Base-by-base conservation (phyloP, 2,329 filamentous ascomycete genomes). In the Escovopsis sp. region DNA sequence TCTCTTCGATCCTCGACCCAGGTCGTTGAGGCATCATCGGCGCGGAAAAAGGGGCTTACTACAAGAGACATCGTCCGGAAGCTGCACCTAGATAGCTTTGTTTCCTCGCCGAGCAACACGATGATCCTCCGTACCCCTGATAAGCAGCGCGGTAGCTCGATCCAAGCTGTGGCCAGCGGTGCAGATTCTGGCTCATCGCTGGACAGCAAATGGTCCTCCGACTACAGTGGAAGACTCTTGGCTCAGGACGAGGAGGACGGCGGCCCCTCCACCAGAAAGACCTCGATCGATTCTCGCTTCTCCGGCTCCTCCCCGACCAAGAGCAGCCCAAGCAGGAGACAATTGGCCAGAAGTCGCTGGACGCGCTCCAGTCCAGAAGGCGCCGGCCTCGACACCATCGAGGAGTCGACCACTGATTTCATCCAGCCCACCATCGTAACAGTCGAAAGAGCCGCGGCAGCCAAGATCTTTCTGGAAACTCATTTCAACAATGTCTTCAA, bases 391-490 rank as follows among this genome's bases (percentile, higher is more conserved):
- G 50, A 47, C 15, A 60, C 55, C 23, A 60, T 60, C 16, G 49
- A 53, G 9, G 56, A 59, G 35, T 42, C 44, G n/a, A 40, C 43
- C 4, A 36, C 43, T 2, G 38, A 49, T 25, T 43, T 43, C 9
- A 41, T 47, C 9, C 46, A 45, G 25, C 58, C 59, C 4, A 59
- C 59, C 0, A 49, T 61, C 10, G 31, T 47, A 18, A 93, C 86
- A 0, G 78, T 85, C 0, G 88, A 96, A 57, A 75, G 71, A 40
- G 72, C 78, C 3, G 76, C 85, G 0, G 79, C 83, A 0, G 79
- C 84, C 30, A 94, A 93, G 53, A 73, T 92, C 15, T 92, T 76
- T 47, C 68, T 96, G 9, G 90, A 96, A 54, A 84, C 76, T 0
- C 73, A 87, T 47, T 94, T 82, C 60, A 79, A 87, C 45, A 63